Percentiles rank a stretch among this genome's conserved stretches.
These are phyloP conservation scores for Blepharisma undulans DNA, from an alignment of 169 alveolate genomes.

Conservation along the genomic window DNA sequence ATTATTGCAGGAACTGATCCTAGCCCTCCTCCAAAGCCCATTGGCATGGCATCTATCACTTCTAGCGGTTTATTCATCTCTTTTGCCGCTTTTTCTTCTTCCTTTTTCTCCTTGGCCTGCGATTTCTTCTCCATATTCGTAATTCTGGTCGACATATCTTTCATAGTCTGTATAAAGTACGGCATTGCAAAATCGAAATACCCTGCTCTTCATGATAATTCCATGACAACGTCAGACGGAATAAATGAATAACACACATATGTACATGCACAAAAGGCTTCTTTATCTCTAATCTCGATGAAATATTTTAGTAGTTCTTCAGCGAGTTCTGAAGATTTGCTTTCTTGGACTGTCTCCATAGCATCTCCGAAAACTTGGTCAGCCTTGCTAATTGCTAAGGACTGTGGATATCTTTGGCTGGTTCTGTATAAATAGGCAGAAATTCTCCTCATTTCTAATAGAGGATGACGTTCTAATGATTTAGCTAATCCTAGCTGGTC, in stretches of 20 bases:
- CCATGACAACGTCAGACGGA: constrained; percentile 97
- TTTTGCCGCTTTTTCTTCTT: constrained; percentile 71
- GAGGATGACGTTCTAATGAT: constrained; percentile 93
- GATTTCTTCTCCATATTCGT: constrained; percentile 80
- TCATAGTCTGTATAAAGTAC: constrained; percentile 87
- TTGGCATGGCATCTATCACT: not conserved
- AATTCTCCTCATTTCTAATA: constrained; percentile 96
- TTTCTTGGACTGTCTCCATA: constrained; percentile 88
- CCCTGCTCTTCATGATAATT: constrained; percentile 97
- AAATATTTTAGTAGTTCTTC: constrained; percentile 91
- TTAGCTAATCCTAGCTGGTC: constrained; percentile 94
- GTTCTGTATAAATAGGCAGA: constrained; percentile 93
- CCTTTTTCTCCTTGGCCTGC: constrained; percentile 74
- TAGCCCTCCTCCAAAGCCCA: not conserved
- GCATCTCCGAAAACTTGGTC: constrained; percentile 87
- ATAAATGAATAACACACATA: constrained; percentile 96
- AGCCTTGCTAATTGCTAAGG: constrained; percentile 90
- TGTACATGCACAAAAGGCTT: constrained; percentile 96
- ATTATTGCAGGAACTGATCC: not conserved
- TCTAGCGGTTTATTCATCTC: not conserved
- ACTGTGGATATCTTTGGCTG: constrained; percentile 89
- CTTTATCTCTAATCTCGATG: constrained; percentile 89
- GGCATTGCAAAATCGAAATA: constrained; percentile 96
- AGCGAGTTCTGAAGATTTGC: constrained; percentile 86
- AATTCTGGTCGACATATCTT: constrained; percentile 79